Evolutionary conservation across 148 eudicot genomes (phyloP), one percentile per base, ranked within the genome.

Genomic region (Vaccinium corymbosum): DNA sequence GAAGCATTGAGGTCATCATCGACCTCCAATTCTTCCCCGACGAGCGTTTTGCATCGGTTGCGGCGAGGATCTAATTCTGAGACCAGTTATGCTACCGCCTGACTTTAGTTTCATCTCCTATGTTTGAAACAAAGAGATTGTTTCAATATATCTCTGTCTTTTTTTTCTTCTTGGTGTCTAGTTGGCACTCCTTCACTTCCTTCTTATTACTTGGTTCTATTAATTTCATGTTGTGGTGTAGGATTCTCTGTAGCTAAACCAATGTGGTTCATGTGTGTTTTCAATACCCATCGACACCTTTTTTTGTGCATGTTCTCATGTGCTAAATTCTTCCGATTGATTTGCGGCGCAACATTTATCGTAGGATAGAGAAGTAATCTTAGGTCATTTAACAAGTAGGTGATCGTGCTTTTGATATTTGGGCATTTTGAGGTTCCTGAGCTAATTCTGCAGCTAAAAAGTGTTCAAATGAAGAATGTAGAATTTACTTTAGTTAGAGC

Each of bases 1-100:
- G 98, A 94, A 87, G 98, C 92, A 12, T 79, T 94, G 86, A 90
- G 96, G 78, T 94, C 96, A 0, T 94, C 96, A 0, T 87, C 80
- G 6, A 52, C 89, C 3, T 62, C 86, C 42, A 87, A 85, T 70
- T 91, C 96, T 9, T 94, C 96, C 2, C 98, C 98, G 0, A 94
- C 93, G 0, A 94, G 94, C 80, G 96, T 92, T 83, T 84, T 94
- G 19, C 91, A 92, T 82, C 91, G 89, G 74, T 35, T 91, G 85
- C 80, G 11, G 7, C 87, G 80, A 1, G 29, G 62, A 32, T 42
- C 20, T 4, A 85, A 81, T 3, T 85, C 92, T 1, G 91, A 91
- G 81, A 87, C 90, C 80, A 94, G 90, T 86, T 94, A 76, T 85
- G 91, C 92, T 80, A 86, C 85, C 86, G 89, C 91, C 79, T 90